Evolutionary conservation across 371 early-diverging fungal species (phyloP), one percentile per base, ranked within the genome.

Genomic region (Mortierella polycephala): DNA sequence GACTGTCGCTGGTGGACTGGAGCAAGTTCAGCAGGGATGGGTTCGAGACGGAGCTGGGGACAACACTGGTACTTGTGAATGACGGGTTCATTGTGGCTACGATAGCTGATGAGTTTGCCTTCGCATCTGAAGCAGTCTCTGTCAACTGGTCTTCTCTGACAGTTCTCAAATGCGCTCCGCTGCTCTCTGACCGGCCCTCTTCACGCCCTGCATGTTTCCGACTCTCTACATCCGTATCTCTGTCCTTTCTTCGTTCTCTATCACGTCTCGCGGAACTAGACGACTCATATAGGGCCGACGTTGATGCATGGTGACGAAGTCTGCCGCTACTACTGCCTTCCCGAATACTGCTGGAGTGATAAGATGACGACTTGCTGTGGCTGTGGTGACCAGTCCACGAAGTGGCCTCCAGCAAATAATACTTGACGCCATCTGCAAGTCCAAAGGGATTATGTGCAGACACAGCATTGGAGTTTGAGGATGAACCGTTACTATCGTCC

Each of bases 361-460:
- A 65, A 9, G 79, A 79, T 0, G 77, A 76, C 3, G 79, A 64
- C 63, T 68, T 77, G 50, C 72, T 49, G 46, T 77, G 77, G 0
- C 77, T 60, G 52, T 75, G 70, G 44, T 60, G 54, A 9, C 73
- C 73, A 47, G 59, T 72, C 89, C 88, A 87, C 40, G 83, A 70
- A 16, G 88, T 89, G 0, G 86, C 90, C 44, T 89, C 85, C 20
- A 93, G 82, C 53, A 87, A 71, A 68, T 85, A 88, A 47, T 85
- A 94, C 42, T 77, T 86, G 7, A 90, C 79, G 9, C 90, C 89
- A 18, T 85, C 81, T 0, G 86, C 83, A 9, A 94, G 82, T 6
- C 90, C 93, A 75, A 85, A 92, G 0, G 90, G 91, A 62, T 91
- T 92, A 11, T 83, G 74, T 13, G 82, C 69, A 0, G 87, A 83